phyloP scores from a whole-genome alignment of 73 alveolate genomes.

The Paramecium octaurelia region DNA sequence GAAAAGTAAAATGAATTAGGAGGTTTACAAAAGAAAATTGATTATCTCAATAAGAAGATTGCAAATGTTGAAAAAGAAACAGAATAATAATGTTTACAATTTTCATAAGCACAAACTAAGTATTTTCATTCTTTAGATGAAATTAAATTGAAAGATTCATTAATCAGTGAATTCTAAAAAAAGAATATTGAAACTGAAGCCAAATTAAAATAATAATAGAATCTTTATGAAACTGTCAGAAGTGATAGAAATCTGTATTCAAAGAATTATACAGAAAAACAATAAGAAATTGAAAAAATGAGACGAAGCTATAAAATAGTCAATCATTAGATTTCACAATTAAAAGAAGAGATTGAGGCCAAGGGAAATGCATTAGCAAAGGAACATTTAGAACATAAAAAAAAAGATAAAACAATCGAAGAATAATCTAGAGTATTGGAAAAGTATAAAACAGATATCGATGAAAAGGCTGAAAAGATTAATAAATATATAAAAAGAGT shows the following conservation, averaged over 20 bases:
- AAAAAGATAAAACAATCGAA: constrained; percentile 64
- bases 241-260: constrained; percentile 98
- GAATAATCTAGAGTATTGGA: constrained; percentile 70
- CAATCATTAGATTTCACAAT: constrained; percentile 78
- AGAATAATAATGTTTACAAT: constrained; percentile 86
- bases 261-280: constrained; percentile 94
- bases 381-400: constrained; percentile 69
- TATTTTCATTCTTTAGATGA: constrained; percentile 89
- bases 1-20: constrained; percentile 68
- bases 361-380: constrained; percentile 75
- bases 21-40: constrained; percentile 68
- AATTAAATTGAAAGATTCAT: constrained; percentile 82
- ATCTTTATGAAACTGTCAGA: constrained; percentile 98
- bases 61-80: constrained; percentile 76
- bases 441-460: constrained; percentile 68
- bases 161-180: constrained; percentile 90
- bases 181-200: constrained; percentile 93
- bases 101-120: constrained; percentile 85
- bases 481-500: constrained; percentile 57
- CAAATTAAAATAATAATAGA: constrained; percentile 91
- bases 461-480: constrained; percentile 59
- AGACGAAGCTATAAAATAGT: constrained; percentile 85
- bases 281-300: constrained; percentile 89
- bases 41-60: constrained; percentile 63
- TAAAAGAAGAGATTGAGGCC: constrained; percentile 89